These are phyloP conservation scores for Staphylotrichum longicolle DNA, from an alignment of 495 filamentous ascomycete genomes.

Conservation along the genomic window DNA sequence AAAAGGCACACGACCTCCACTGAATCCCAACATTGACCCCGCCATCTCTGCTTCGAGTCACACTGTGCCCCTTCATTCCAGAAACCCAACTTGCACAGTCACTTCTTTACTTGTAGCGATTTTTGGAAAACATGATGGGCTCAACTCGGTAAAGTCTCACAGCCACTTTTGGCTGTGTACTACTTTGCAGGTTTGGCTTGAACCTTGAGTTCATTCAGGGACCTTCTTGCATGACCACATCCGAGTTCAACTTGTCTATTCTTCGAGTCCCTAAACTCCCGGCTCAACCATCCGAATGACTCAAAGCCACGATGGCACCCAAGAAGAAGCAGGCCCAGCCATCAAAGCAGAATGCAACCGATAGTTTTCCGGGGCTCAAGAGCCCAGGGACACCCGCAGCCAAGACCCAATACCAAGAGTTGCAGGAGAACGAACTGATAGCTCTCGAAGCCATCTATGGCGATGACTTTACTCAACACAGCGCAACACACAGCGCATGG, in stretches of 20 bases:
- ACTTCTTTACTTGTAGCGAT: not conserved
- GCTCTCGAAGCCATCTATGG: constrained; percentile 86
- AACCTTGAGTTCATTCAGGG: no score
- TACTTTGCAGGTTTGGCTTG: not conserved
- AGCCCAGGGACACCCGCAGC: constrained; percentile 33
- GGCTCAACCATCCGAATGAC: constrained; percentile 3
- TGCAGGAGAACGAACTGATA: constrained; percentile 84
- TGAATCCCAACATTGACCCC: constrained; percentile 1
- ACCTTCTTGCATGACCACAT: not conserved
- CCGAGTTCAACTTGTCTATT: constrained; percentile 2
- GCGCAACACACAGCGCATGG: constrained; percentile 75
- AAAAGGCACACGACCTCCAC: constrained; percentile 4
- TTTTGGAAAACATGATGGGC: constrained; percentile 25
- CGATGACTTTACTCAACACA: constrained; percentile 80
- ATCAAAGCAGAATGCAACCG: constrained; percentile 37
- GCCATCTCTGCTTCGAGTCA: constrained; percentile 11
- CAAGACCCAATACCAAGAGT: constrained; percentile 72
- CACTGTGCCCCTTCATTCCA: not conserved
- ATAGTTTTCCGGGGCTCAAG: constrained; percentile 44
- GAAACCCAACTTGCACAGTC: not conserved
- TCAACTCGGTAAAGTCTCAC: constrained; percentile 32
- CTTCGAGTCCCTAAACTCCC: constrained; percentile 8
- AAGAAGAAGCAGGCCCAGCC: constrained; percentile 44
- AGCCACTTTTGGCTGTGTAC: constrained; percentile 33
- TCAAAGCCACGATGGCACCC: constrained; percentile 41